Evolutionary conservation across 805 yeast genomes (phyloP), one percentile per base, ranked within the genome.

Genomic region (Saccharomycopsis microspora): DNA sequence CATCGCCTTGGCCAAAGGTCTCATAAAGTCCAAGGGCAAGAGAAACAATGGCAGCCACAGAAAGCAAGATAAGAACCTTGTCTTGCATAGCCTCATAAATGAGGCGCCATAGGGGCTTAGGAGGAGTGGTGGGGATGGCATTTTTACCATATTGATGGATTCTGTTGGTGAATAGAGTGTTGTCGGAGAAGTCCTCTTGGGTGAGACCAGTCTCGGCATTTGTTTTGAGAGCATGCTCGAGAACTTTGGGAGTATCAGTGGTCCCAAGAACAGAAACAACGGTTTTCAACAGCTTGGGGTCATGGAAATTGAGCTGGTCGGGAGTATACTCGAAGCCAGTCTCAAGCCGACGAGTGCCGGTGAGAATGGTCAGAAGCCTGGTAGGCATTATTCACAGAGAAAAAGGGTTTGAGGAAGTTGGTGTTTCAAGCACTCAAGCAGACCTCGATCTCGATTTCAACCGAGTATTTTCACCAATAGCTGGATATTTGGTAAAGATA

Each of bases 11-110:
- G 39, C 94, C 96, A 66, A 88, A 83, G 1, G 95, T 80, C 64
- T 93, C 95, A 62, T 93, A 93, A 5, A 93, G 70, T 0, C 98
- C 99, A 44, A 93, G 67, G 0, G 95, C 90, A 44, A 93, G 72
- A 0, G 97, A 88, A 3, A 93, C 77, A 2, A 87, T 67, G 3
- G 98, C 98, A 0, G 97, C 97, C 1, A 85, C 71, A 1, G 85
- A 70, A 56, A 93, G 71, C 55, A 94, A 68, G 47, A 93, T 81
- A 63, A 94, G 72, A 27, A 93, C 94, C 63, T 88, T 86, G 63
- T 93, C 99, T 50, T 89, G 80, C 67, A 93, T 67, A 3, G 97
- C 96, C 57, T 84, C 85, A 69, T 75, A 78, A 55, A 93, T 80
- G 39, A 93, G 70, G 50, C 61, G 57, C 41, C 81, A 66, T 53